A percentile compares a stretch with the other conserved stretches of the same genome.
Conservation (phyloP, 768 basidiomycete genomes). For the Zangia roseola region DNA sequence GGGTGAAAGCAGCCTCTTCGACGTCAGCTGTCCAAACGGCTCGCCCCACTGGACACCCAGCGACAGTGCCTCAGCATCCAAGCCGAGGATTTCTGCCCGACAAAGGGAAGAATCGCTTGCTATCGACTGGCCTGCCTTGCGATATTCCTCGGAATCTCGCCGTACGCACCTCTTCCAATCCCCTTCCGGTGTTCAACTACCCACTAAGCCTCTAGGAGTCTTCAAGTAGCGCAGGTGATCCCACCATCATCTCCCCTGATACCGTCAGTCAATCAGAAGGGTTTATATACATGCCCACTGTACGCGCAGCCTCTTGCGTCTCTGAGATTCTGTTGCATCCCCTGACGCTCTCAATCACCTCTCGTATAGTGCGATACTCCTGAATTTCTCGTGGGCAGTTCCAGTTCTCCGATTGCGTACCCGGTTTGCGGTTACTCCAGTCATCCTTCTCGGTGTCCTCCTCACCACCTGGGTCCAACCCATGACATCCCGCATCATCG, state of each 20-base stretch:
- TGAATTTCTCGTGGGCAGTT: constrained; percentile 33
- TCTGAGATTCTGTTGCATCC: not conserved
- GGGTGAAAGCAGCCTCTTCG: constrained; percentile 24
- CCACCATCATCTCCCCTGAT: not conserved
- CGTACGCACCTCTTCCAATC: constrained; percentile 11
- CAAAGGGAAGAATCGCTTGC: constrained; percentile 26
- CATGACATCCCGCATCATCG: constrained; percentile 7
- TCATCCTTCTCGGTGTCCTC: constrained; percentile 15
- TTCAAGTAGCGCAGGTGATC: not conserved
- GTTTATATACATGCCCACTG: constrained; percentile 31
- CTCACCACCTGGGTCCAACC: constrained; percentile 1
- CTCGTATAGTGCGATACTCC: constrained; percentile 21
- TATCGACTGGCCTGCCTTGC: not conserved
- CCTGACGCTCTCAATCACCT: not conserved
- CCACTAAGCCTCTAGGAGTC: constrained; percentile 12
- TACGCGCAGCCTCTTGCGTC: constrained; percentile 8
- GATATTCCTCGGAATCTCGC: not conserved
- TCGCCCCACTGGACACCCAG: not conserved
- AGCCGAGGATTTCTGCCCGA: not conserved
- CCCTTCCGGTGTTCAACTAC: not conserved
- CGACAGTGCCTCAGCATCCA: not conserved
- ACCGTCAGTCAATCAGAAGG: constrained; percentile 5
- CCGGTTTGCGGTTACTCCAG: constrained; percentile 32
- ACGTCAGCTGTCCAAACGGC: not conserved
- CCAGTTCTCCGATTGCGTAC: constrained; percentile 30